Percentiles rank a stretch among this genome's conserved stretches.
phyloP scores from a whole-genome alignment of 768 basidiomycete species.

The Boletus reticulatus region DNA sequence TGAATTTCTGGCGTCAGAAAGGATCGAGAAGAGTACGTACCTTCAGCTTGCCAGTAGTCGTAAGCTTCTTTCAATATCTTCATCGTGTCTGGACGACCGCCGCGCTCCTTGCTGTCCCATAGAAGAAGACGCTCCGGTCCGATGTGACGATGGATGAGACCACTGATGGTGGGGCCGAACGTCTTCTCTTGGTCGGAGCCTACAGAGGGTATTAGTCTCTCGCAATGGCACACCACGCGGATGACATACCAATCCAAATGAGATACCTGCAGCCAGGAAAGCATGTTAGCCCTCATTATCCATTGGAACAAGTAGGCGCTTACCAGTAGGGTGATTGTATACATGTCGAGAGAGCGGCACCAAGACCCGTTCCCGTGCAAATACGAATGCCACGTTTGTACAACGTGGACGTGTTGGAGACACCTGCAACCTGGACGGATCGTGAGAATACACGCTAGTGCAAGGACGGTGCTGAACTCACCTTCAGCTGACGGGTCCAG shows the following conservation, averaged over 20 bases:
- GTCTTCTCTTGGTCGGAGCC: conserved; percentile 84
- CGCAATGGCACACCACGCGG: not conserved
- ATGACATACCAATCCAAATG: conserved; percentile 66
- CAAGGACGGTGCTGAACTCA: conserved; percentile 21
- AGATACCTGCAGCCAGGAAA: conserved; percentile 50
- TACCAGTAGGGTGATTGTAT: conserved; percentile 75
- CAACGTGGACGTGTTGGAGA: conserved; percentile 77
- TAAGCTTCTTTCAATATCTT: conserved; percentile 71
- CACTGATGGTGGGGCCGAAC: conserved; percentile 76
- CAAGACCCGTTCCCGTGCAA: conserved; percentile 81
- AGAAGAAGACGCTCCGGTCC: conserved; percentile 71
- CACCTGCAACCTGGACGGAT: conserved; percentile 62
- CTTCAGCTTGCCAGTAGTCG: conserved; percentile 69
- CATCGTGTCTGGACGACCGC: conserved; percentile 77
- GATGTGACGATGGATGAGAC: conserved; percentile 67
- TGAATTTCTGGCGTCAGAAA: not conserved
- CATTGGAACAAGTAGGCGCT: conserved; percentile 15
- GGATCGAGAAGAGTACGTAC: conserved; percentile 26
- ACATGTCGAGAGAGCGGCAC: conserved; percentile 75
- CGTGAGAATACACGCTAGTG: conserved; percentile 2
- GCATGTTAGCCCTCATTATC: not conserved
- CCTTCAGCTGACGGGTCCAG: conserved; percentile 83
- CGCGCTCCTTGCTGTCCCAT: conserved; percentile 75
- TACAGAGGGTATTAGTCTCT: conserved; percentile 25
- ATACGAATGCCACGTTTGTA: conserved; percentile 79